phyloP scores from a whole-genome alignment of 208 protist genomes.

The Dictyostelium gargantuum region DNA sequence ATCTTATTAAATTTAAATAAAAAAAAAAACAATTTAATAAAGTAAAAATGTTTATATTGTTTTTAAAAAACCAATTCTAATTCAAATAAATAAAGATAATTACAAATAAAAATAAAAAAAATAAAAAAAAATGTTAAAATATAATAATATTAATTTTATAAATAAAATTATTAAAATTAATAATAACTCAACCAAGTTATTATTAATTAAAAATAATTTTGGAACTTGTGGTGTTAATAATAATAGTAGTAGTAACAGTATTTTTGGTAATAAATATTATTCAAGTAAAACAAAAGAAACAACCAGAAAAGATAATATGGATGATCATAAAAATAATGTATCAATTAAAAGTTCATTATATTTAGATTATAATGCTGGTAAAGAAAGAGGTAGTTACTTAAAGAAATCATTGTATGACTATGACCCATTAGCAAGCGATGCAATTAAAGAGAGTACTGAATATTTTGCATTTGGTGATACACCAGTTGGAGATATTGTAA shows the following conservation, averaged over 20 bases:
- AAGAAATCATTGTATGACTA: conserved; percentile 43
- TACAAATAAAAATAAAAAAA: too few relatives aligned
- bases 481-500: not conserved
- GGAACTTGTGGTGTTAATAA: not conserved
- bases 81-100: too few relatives aligned
- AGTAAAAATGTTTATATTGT: too few relatives aligned
- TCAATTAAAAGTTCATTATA: not conserved
- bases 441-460: not conserved
- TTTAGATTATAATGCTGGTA: not conserved
- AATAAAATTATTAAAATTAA: too few relatives aligned
- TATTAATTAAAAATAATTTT: not conserved
- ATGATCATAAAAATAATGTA: not conserved
- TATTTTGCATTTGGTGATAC: conserved; percentile 62
- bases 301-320: not conserved
- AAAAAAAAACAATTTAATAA: too few relatives aligned
- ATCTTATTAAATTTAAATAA: too few relatives aligned
- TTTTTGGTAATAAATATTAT: not conserved
- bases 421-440: not conserved
- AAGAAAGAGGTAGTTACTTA: not conserved
- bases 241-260: not conserved
- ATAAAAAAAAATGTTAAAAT: too few relatives aligned
- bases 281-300: not conserved
- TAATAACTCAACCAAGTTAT: not conserved
- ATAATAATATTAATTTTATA: too few relatives aligned
- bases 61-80: too few relatives aligned